Conservation (phyloP, 768 basidiomycete species). For the Jaapia argillacea region DNA sequence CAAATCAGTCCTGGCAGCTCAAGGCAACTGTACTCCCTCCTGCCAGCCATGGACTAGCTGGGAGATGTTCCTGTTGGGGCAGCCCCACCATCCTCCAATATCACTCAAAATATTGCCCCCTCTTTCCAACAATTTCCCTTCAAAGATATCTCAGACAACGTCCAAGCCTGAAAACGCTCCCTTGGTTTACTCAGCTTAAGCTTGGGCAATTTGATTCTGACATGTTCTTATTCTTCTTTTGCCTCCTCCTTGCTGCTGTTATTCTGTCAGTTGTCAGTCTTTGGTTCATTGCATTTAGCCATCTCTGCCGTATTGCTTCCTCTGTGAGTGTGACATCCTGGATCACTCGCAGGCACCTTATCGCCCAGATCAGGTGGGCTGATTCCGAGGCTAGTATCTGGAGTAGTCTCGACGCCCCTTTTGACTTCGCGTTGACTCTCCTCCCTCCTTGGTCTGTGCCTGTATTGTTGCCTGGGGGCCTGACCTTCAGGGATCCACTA, state of each 20-base stretch:
- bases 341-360: slow-evolving; percentile 18
- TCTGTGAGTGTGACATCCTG: not conserved
- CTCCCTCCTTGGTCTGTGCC: not conserved
- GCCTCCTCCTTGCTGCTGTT: slow-evolving; percentile 9
- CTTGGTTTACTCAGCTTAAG: too few species aligned
- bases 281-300: not conserved
- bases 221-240: too few species aligned
- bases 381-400: slow-evolving; percentile 19
- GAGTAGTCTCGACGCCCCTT: slow-evolving; percentile 8
- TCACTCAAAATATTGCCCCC: too few species aligned
- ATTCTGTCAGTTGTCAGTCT: not conserved
- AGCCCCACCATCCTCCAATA: too few species aligned
- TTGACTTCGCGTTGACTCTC: not conserved
- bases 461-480: slow-evolving; percentile 7
- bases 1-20: too few species aligned
- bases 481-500: not conserved
- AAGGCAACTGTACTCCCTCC: too few species aligned
- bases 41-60: too few species aligned
- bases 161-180: too few species aligned
- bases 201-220: too few species aligned
- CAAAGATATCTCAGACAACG: too few species aligned
- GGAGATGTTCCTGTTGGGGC: too few species aligned
- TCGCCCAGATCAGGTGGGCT: slow-evolving; percentile 20
- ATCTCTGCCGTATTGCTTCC: not conserved
- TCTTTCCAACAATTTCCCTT: too few species aligned